Base-by-base conservation (phyloP, 2,329 filamentous ascomycete species). In the Periconia sp. region DNA sequence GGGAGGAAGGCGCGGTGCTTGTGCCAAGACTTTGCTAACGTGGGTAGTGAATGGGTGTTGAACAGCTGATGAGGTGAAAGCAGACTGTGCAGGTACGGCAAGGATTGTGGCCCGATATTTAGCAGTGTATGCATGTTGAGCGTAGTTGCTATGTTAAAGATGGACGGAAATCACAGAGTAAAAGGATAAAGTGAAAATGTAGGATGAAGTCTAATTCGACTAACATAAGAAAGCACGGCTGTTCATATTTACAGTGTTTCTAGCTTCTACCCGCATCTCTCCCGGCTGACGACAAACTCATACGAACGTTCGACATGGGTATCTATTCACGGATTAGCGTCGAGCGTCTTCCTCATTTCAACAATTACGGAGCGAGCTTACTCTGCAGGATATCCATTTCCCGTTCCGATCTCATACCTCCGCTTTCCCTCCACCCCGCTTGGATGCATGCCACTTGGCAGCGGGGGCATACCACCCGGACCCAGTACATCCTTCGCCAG, bases 401-500 rank as follows among this genome's bases (percentile, higher is more conserved):
- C 85, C 61, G 77, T 74, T 23, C 77, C 73, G 61, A 88, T 65
- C 61, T 95, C 84, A 72, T 86, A 83, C 70, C 91, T 84, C 65
- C 86, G 83, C 64, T 84, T 78, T 75, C 83, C 83, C 49, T 77
- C 68, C 30, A 79, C 78, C n/a, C n/a, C n/a, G 45, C 78, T 59
- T 56, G 76, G 46, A 54, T 72, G 82, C 70, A 85, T 73, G n/a
- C 88, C 86, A 61, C 84, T 85, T 12, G 92, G 94, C 63, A 88
- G 74, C n/a, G 94, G 94, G 43, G 94, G 94, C 72, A 99, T 71
- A 1, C 92, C 92, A 60, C 87, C 79, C 31, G 87, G 79, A 37
- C 88, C 85, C 51, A 96, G 70, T 43, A 92, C 82, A 53, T 77
- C 76, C 59, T 78, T 73, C 25, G 69, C 73, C 29, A 76, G 73